These are phyloP conservation scores for Exophiala sp. DNA, from an alignment of 2,329 filamentous ascomycete species.

Conservation along the genomic window DNA sequence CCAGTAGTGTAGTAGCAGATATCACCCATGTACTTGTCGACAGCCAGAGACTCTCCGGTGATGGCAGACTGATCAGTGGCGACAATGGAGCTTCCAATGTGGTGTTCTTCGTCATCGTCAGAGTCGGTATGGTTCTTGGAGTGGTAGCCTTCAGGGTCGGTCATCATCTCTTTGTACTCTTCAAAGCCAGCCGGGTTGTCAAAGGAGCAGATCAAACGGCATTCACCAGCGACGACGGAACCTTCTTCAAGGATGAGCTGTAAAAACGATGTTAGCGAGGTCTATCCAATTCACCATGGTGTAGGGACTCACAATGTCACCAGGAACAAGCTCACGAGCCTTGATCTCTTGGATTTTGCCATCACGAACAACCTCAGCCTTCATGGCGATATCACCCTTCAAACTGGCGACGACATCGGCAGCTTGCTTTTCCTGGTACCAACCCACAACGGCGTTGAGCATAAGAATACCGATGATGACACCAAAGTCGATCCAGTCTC, in stretches of 20 bases:
- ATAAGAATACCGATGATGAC: conserved; percentile 70
- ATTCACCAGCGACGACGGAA: conserved; percentile 62
- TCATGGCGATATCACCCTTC: conserved; percentile 75
- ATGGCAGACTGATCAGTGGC: conserved; percentile 74
- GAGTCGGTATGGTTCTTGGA: conserved; percentile 55
- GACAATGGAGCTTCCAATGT: conserved; percentile 60
- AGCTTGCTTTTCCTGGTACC: conserved; percentile 76
- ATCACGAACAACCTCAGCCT: conserved; percentile 61
- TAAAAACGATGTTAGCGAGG: conserved; percentile 22
- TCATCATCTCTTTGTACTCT: conserved; percentile 59
- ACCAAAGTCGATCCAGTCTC: conserved; percentile 71
- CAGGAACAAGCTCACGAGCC: conserved; percentile 67
- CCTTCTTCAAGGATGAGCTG: conserved; percentile 67
- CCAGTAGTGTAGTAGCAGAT: conserved; percentile 72
- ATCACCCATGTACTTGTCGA: conserved; percentile 73
- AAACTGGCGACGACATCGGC: conserved; percentile 68
- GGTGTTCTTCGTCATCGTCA: conserved; percentile 55
- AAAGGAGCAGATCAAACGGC: conserved; percentile 67
- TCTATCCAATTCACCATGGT: neutral
- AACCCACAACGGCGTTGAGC: conserved; percentile 70
- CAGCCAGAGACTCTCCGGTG: conserved; percentile 72
- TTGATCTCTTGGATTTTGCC: conserved; percentile 63
- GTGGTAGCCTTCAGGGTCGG: conserved; percentile 54
- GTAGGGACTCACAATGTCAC: conserved; percentile 59
- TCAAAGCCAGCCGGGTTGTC: conserved; percentile 61